phyloP scores from a whole-genome alignment of 805 yeast species.

The Candida golubevii region DNA sequence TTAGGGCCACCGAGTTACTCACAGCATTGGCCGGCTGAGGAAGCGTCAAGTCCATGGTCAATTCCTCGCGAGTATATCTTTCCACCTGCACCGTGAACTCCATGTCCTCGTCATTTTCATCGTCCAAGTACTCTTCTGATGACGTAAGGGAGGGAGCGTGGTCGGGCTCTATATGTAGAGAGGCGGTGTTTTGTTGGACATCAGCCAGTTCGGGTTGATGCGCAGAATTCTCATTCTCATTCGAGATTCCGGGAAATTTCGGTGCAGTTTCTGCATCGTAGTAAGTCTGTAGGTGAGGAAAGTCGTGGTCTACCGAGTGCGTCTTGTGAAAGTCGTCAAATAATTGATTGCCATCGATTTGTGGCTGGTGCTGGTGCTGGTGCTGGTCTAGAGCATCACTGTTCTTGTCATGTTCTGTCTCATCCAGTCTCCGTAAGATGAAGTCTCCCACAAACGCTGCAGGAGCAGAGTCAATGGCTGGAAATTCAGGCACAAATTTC shows the following conservation, averaged over 20 bases:
- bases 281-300: no score
- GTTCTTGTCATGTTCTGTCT: not conserved
- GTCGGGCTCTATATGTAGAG: not conserved
- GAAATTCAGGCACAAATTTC: not conserved
- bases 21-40: not conserved
- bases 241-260: not conserved
- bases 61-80: slow-evolving; percentile 1
- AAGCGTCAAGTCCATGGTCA: slow-evolving; percentile 12
- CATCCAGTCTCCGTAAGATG: not conserved
- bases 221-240: not conserved
- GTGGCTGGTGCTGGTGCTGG: not conserved
- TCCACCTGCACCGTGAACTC: slow-evolving; percentile 12
- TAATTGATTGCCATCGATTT: not conserved
- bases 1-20: not conserved
- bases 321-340: no score
- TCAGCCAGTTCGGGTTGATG: not conserved
- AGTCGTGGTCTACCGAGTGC: not conserved
- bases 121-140: slow-evolving; percentile 6
- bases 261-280: not conserved
- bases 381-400: not conserved
- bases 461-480: not conserved
- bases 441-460: not conserved
- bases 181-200: no score
- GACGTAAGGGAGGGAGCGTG: slow-evolving; percentile 7
- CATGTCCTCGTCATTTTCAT: slow-evolving; percentile 15